Percentiles rank a stretch among this genome's conserved stretches.
These are phyloP conservation scores for Sungouiella blattae DNA, from an alignment of 805 yeast species.

Conservation along the genomic window DNA sequence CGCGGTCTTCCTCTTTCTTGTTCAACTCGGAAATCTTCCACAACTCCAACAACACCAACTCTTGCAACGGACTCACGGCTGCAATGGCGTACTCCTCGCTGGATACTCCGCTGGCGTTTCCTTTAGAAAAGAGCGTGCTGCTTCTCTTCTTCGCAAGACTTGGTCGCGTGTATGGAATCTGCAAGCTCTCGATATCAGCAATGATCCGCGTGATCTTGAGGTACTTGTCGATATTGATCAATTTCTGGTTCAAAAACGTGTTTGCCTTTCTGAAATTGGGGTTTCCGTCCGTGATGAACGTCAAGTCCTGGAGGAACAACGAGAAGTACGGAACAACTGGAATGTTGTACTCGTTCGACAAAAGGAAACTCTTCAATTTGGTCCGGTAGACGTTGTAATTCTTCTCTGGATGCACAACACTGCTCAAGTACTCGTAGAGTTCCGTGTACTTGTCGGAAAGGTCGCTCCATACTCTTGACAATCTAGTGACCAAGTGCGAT, in stretches of 20 bases:
- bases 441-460: slow-evolving; percentile 58
- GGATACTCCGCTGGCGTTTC: slow-evolving; percentile 12
- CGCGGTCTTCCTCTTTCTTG: slow-evolving; percentile 59
- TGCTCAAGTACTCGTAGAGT: slow-evolving; percentile 58
- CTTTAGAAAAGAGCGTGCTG: slow-evolving; percentile 20
- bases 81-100: slow-evolving; percentile 37
- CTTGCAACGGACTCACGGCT: slow-evolving; percentile 46
- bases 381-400: slow-evolving; percentile 67
- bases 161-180: slow-evolving; percentile 48
- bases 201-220: slow-evolving; percentile 62
- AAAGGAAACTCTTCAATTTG: slow-evolving; percentile 55
- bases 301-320: slow-evolving; percentile 71
- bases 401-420: slow-evolving; percentile 71
- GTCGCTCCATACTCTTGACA: slow-evolving; percentile 56
- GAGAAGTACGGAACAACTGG: slow-evolving; percentile 78
- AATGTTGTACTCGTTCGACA: slow-evolving; percentile 44
- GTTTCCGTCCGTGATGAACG: slow-evolving; percentile 82
- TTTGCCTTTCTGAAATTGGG: slow-evolving; percentile 62
- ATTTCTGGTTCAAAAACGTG: slow-evolving; percentile 51
- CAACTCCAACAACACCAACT: slow-evolving; percentile 61
- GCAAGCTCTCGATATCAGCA: slow-evolving; percentile 65
- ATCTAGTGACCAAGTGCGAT: slow-evolving; percentile 64
- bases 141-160: slow-evolving; percentile 14
- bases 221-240: slow-evolving; percentile 73
- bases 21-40: slow-evolving; percentile 67